These are phyloP conservation scores for Pulveroboletus sp. DNA, from an alignment of 768 basidiomycete species.

Conservation along the genomic window DNA sequence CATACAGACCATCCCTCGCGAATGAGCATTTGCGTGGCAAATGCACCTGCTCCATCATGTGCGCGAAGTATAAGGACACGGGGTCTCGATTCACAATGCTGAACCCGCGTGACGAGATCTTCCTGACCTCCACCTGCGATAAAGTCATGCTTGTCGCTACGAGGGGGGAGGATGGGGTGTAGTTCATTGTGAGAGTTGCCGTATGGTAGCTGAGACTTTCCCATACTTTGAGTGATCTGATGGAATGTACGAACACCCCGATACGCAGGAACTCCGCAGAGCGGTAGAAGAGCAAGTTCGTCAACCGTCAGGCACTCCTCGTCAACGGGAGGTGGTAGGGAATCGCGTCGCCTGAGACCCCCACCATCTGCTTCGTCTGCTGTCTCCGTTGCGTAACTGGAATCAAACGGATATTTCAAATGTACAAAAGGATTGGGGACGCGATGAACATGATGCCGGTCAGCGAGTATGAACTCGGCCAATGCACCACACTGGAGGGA, in stretches of 20 bases:
- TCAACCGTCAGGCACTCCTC: slow-evolving; percentile 44
- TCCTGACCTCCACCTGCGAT: slow-evolving; percentile 24
- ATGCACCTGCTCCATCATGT: slow-evolving; percentile 70
- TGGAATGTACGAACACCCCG: slow-evolving; percentile 72
- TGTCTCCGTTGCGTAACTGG: slow-evolving; percentile 10
- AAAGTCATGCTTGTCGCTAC: slow-evolving; percentile 23
- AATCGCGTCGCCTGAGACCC: slow-evolving; percentile 8
- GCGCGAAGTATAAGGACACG: slow-evolving; percentile 64
- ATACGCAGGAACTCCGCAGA: slow-evolving; percentile 76
- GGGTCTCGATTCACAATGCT: slow-evolving; percentile 21
- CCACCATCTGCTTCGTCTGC: slow-evolving; percentile 5
- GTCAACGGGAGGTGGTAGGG: slow-evolving; percentile 6
- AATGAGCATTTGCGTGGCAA: slow-evolving; percentile 75
- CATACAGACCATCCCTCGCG: slow-evolving; percentile 67
- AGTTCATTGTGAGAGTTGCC: slow-evolving; percentile 25
- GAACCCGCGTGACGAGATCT: slow-evolving; percentile 2
- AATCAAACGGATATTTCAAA: slow-evolving; percentile 21
- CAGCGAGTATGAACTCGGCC: slow-evolving; percentile 82
- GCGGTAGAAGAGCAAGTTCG: slow-evolving; percentile 75
- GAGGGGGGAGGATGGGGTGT: slow-evolving; percentile 25
- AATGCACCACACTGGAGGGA: slow-evolving; percentile 69
- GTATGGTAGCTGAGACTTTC: slow-evolving; percentile 20
- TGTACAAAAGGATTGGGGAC: slow-evolving; percentile 58
- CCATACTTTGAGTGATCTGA: slow-evolving; percentile 26
- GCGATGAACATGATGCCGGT: slow-evolving; percentile 71